Evolutionary conservation across 495 filamentous ascomycete genomes (phyloP), one percentile per base, ranked within the genome.

Genomic region (Penicillium chermesinum): DNA sequence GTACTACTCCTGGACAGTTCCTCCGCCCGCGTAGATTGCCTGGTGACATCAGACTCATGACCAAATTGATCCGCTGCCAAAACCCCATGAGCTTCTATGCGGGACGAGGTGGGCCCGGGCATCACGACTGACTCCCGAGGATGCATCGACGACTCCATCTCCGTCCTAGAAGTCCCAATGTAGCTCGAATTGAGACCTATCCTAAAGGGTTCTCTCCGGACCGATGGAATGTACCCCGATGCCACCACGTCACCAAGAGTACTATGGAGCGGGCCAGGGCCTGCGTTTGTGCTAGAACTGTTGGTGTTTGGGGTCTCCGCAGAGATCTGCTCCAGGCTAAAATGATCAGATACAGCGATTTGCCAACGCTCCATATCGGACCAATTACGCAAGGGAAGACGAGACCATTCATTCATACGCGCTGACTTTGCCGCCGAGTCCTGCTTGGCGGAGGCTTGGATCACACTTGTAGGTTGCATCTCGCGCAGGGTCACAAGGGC

Each of bases 351-450:
- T 25, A 54, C 52, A 7, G 22, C 50, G 6, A 42, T 45, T 44
- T 50, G 12, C 60, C 60, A 63, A 20, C 35, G 54, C 16, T 58
- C 49, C 49, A 61, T 53, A 13, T 58, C 54, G 2, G 44, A 25
- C 52, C 52, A 58, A 7, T 47, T 48, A 30, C 50, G 57, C 3
- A 65, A 52, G 25, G 62, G 60, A 4, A 61, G 42, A n/a, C 43
- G 49, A 13, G 52, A 46, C 60, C 60, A 65, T 41, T 63, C 60
- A 14, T 54, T 52, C 57, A 65, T 57, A 10, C 54, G 62, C 12
- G 57, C 46, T 34, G 50, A 46, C 37, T 65, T 65, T n/a, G 54
- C 61, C 12, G 41, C 50, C 6, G 35, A 49, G 1, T 54, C 53
- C 8, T 52, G 14, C 22, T 57, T 58, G 14, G 47, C n/a, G 12